A percentile compares a stretch with the other conserved stretches of the same genome.
These are phyloP conservation scores for Chrysanthemum lavandulifolium DNA, from an alignment of 129 eudicot genomes.

Conservation along the genomic window DNA sequence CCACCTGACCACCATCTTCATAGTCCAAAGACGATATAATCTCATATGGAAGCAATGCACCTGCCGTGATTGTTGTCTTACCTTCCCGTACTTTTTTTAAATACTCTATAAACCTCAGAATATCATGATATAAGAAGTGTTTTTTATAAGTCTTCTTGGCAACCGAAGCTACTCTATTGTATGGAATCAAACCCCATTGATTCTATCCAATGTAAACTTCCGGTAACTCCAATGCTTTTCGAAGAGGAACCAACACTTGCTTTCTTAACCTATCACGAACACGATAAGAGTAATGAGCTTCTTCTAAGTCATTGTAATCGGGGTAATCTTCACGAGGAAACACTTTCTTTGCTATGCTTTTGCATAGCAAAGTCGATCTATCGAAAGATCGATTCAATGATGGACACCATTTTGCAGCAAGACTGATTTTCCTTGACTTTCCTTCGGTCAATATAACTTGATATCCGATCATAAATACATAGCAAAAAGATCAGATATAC, in stretches of 20 bases:
- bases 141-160: slow-evolving; percentile 3
- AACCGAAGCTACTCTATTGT: slow-evolving; percentile 4
- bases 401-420: slow-evolving; percentile 20
- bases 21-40: too few species aligned
- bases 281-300: slow-evolving; percentile 15
- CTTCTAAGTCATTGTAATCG: slow-evolving; percentile 4
- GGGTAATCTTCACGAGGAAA: slow-evolving; percentile 3
- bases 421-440: not conserved
- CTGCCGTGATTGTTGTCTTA: not conserved
- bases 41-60: too few species aligned
- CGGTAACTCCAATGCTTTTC: slow-evolving; percentile 5
- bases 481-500: slow-evolving; percentile 4
- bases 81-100: not conserved
- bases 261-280: slow-evolving; percentile 15
- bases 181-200: slow-evolving; percentile 18
- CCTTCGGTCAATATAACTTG: not conserved
- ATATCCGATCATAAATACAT: not conserved
- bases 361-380: slow-evolving; percentile 12
- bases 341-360: slow-evolving; percentile 13
- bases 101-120: slow-evolving; percentile 1
- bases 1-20: too few species aligned
- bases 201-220: slow-evolving; percentile 11
- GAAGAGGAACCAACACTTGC: slow-evolving; percentile 13
- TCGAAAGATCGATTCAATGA: not conserved
- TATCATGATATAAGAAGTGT: slow-evolving; percentile 2